Evolutionary conservation across 208 protist genomes (phyloP), one percentile per base, ranked within the genome.

Genomic region (Trypanosoma lewisi): DNA sequence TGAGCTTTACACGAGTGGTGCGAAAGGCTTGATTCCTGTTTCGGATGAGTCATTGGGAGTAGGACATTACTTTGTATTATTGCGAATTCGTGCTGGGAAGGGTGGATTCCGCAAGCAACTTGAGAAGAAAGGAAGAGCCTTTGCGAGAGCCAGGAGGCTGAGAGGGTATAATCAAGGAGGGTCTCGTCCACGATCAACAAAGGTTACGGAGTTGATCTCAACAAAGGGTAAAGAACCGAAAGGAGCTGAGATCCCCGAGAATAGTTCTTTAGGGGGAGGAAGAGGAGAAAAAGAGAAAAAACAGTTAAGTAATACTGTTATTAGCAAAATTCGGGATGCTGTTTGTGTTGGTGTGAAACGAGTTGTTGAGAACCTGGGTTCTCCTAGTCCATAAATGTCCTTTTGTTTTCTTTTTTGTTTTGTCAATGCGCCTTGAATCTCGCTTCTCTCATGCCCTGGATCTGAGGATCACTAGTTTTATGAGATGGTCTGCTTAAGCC

Each of bases 21-120:
- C 9, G n/a, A 9, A 21, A 1, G 41, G 58, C 2, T 53, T 72
- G 0, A 0, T 48, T 25, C 7, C 47, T 50, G 64, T 63, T 50
- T 23, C 42, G 34, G 36, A 62, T 39, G 64, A 59, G 14, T 42
- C 37, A 23, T 1, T 25, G 36, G 53, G 27, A 3, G 45, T 54
- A 23, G 19, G 42, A 28, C 8, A 52, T 6, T 73, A 62, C 33
- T 67, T 57, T 39, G 59, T 55, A 12, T 57, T 73, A 33, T 41
- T 73, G 8, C 34, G 67, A 47, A 11, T 73, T 23, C 53, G 59
- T 42, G 87, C 80, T 48, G 84, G 84, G 2, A 94, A 94, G 62
- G 87, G 87, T 30, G 87, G 87, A 27, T 94, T 94, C 67, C 67
- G 78, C 0, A 94, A 94, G 58, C 83, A 90, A 61, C 67, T 94